phyloP scores from a whole-genome alignment of 768 basidiomycete genomes.

The Tulasnella sp. region DNA sequence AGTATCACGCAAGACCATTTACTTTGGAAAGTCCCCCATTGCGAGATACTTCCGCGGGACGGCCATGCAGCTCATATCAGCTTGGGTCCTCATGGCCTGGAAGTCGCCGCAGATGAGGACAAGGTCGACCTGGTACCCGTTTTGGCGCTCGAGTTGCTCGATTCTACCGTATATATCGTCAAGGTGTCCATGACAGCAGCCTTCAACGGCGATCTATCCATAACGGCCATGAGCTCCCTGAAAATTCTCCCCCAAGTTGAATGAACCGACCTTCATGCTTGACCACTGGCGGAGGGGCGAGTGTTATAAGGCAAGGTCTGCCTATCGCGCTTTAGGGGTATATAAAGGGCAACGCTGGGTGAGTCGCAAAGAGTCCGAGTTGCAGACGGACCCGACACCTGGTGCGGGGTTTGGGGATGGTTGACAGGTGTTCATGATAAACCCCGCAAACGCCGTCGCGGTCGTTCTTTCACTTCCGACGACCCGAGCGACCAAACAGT shows the following conservation, averaged over 20 bases:
- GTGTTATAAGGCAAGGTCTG: constrained; percentile 41
- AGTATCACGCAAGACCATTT: constrained; percentile 1
- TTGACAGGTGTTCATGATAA: background rate
- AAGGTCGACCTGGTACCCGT: constrained; percentile 74
- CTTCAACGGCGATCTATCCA: constrained; percentile 66
- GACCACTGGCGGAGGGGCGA: background rate
- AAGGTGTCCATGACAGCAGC: constrained; percentile 75
- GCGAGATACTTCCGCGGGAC: constrained; percentile 86
- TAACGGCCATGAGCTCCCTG: too few species aligned
- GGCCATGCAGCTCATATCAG: constrained; percentile 88
- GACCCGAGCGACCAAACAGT: background rate
- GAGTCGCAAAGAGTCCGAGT: background rate
- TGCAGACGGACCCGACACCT: constrained; percentile 51
- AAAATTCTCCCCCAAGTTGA: too few species aligned
- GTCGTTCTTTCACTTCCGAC: background rate
- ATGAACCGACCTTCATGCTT: background rate
- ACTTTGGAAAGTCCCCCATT: constrained; percentile 76
- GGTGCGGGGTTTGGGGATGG: background rate
- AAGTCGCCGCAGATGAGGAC: constrained; percentile 97
- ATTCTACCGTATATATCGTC: constrained; percentile 83
- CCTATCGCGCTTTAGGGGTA: constrained; percentile 20
- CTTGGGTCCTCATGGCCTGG: constrained; percentile 82
- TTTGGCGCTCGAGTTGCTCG: constrained; percentile 58
- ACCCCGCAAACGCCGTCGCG: background rate
- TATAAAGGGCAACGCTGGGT: constrained; percentile 43